Conservation (phyloP, 1,284 basidiomycete genomes). For the Boletus mariae region DNA sequence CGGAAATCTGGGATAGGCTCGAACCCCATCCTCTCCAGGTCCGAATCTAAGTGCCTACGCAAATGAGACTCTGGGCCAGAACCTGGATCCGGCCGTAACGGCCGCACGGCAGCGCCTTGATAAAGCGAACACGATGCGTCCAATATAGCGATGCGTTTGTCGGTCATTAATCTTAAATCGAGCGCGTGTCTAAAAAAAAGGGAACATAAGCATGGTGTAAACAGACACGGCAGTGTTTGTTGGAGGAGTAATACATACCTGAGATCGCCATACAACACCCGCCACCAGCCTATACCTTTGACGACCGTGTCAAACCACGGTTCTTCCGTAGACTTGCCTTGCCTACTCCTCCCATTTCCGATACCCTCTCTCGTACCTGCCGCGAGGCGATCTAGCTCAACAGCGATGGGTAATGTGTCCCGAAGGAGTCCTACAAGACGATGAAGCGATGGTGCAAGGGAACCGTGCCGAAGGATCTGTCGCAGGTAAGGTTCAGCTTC, state of each 20-base stretch:
- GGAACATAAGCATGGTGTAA: neutral
- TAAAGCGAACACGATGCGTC: conserved; percentile 66
- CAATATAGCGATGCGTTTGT: conserved; percentile 60
- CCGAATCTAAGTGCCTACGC: neutral
- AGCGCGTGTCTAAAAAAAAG: conserved; percentile 56
- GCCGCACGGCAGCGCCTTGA: conserved; percentile 15
- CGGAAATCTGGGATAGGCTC: conserved; percentile 61
- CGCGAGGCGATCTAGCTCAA: conserved; percentile 63
- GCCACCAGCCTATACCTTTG: conserved; percentile 78
- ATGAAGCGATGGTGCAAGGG: conserved; percentile 58
- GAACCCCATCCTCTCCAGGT: conserved; percentile 37
- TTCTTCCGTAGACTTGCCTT: conserved; percentile 13
- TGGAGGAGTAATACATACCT: conserved; percentile 34
- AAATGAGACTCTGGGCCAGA: neutral
- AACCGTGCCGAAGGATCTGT: conserved; percentile 59
- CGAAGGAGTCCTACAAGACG: conserved; percentile 63
- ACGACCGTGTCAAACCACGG: conserved; percentile 61
- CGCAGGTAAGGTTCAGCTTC: conserved; percentile 70
- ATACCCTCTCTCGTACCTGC: conserved; percentile 18
- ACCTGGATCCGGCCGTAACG: neutral
- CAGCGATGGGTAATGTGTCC: conserved; percentile 70
- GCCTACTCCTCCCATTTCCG: conserved; percentile 23
- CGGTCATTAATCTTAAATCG: conserved; percentile 72
- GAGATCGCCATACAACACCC: conserved; percentile 65
- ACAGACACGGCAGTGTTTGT: too few species aligned